Conservation (phyloP, 176 grass and related monocot species). For the Phoenix dactylifera region DNA sequence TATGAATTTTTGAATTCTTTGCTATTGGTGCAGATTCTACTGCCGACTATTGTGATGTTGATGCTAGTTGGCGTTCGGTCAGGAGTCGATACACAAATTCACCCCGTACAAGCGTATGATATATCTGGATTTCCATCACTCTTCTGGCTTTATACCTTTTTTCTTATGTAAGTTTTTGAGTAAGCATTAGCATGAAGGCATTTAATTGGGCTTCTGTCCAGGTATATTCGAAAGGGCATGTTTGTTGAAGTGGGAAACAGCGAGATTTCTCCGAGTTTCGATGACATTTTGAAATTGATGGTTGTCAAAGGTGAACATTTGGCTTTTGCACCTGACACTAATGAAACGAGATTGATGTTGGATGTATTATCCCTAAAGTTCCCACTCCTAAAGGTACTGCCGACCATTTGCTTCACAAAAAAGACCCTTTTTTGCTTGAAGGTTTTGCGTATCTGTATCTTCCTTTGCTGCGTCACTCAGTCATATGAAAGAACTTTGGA, state of each 20-base stretch:
- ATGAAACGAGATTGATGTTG: constrained; percentile 26
- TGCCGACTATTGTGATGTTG: constrained; percentile 41
- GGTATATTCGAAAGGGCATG: constrained; percentile 38
- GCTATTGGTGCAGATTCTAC: constrained; percentile 29
- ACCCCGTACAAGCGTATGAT: constrained; percentile 38
- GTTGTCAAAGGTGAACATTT: constrained; percentile 27
- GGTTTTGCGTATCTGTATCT: too few relatives aligned
- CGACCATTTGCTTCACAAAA: too few relatives aligned
- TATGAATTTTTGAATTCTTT: not conserved
- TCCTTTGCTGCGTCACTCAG: too few relatives aligned
- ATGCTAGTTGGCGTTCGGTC: constrained; percentile 34
- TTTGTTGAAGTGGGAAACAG: constrained; percentile 42
- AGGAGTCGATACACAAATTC: constrained; percentile 31
- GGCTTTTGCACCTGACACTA: constrained; percentile 35
- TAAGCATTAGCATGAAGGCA: too few relatives aligned
- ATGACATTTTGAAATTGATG: constrained; percentile 28
- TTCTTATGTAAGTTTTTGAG: constrained; percentile 1
- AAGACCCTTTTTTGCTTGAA: too few relatives aligned
- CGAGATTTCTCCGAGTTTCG: constrained; percentile 46
- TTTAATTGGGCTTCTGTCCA: constrained; percentile 2
- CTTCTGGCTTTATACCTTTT: not conserved
- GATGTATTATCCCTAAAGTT: constrained; percentile 26
- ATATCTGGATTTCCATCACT: not conserved
- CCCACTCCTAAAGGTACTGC: constrained; percentile 34
- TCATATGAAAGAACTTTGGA: too few relatives aligned